Percentiles rank a stretch among this genome's conserved stretches.
phyloP scores from a whole-genome alignment of 306 rosid genomes.

The Quercus cerris region DNA sequence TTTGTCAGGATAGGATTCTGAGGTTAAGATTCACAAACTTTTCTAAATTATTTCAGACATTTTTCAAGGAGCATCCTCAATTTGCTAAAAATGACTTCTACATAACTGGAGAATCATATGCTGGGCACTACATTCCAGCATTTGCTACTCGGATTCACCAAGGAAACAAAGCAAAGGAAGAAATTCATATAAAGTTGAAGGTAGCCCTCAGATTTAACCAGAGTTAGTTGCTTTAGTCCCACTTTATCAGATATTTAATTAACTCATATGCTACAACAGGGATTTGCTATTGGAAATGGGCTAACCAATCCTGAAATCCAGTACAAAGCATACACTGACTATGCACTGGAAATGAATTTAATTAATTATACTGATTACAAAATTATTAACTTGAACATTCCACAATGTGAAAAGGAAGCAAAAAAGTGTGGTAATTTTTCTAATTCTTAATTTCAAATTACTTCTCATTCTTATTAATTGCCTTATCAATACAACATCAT shows the following conservation, averaged over 20 bases:
- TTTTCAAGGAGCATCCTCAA: conserved; percentile 66
- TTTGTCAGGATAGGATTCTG: background rate
- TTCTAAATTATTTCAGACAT: conserved; percentile 48
- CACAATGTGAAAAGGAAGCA: conserved; percentile 53
- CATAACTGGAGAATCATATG: conserved; percentile 91
- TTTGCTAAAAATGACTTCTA: conserved; percentile 68
- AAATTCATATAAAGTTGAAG: conserved; percentile 74
- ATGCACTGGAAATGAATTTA: conserved; percentile 54
- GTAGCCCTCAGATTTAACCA: conserved; percentile 20
- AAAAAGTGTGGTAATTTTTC: conserved; percentile 54
- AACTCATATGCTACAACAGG: conserved; percentile 43
- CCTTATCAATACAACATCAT: background rate
- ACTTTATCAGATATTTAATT: background rate
- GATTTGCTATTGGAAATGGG: conserved; percentile 94
- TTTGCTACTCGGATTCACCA: conserved; percentile 76
- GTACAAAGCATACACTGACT: conserved; percentile 75
- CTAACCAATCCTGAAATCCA: conserved; percentile 82
- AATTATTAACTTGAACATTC: conserved; percentile 42
- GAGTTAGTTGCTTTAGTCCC: background rate
- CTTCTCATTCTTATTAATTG: background rate
- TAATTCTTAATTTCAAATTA: background rate
- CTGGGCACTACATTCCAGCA: conserved; percentile 96
- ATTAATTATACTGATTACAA: conserved; percentile 45
- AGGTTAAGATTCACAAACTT: background rate
- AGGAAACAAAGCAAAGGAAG: conserved; percentile 83